Evolutionary conservation across 2,329 filamentous ascomycete species (phyloP), one percentile per base, ranked within the genome.

Genomic region (Lachnellula hyalina): DNA sequence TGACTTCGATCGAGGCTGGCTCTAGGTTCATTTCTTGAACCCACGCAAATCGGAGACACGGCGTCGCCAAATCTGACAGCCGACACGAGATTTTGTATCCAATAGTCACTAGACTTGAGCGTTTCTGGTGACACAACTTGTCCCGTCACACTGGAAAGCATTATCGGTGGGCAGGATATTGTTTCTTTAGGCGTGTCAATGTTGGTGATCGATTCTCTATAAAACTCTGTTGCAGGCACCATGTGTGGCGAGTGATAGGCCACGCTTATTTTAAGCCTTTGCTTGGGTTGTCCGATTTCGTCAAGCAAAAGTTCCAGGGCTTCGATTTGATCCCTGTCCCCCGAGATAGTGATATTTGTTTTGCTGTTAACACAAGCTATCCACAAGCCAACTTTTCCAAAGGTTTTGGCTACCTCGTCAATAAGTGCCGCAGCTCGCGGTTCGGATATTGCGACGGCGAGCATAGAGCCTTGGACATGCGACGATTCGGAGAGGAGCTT

Each of bases 391-490:
- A 21, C 3, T 21, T 21, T 21, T 21, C 21, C 21, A 21, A 21
- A 21, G 25, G 61, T 63, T 2, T 65, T 53, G 2, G 58, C 63
- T 1, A 67, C 67, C 19, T 23, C 35, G 19, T 5, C 19, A 8
- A 47, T 23, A 11, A 17, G 49, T 9, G n/a, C 21, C 1, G 52
- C 28, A 3, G 45, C 56, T 11, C 5, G 68, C 52, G 12, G 57
- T 61, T 2, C 64, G 63, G 46, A 47, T 3, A 59, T 35, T 44
- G 61, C 80, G 1, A 81, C 76, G 1, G 80, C 79, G 61, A 81
- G 71, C 81, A 83, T 83, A 12, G 73, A 67, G 0, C 79, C 80
- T 25, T 52, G n/a, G 34, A 32, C 40, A 49, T 38, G 11, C 21
- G 21, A 21, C 21, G 21, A 21, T 5, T 32, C 17, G 28, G 54